A percentile compares a stretch with the other conserved stretches of the same genome.
Evolutionary conservation across 371 early-diverging fungal genomes (phyloP).

Genomic region (Mortierella sp.): DNA sequence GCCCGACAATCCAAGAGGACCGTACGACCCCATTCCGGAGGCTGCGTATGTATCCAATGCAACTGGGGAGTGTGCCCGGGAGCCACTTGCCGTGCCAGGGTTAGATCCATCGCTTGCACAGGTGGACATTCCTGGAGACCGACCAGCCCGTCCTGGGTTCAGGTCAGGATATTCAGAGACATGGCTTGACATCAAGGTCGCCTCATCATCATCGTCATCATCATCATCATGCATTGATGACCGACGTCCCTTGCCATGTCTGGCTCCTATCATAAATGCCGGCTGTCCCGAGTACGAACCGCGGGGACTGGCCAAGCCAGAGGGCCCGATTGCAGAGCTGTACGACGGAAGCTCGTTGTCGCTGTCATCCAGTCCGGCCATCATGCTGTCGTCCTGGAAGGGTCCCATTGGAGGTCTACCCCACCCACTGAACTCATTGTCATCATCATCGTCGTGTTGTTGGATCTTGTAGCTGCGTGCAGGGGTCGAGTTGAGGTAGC

Average conservation of each 20-base stretch:
- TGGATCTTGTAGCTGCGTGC: slow-evolving; percentile 19
- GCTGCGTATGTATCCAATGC: not conserved
- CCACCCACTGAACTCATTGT: slow-evolving; percentile 25
- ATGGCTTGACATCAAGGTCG: not conserved
- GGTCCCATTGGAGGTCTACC: slow-evolving; percentile 37
- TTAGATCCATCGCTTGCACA: slow-evolving; percentile 50
- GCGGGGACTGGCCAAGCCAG: slow-evolving; percentile 35
- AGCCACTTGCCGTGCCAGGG: slow-evolving; percentile 45
- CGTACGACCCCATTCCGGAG: not conserved
- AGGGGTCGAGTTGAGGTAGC: slow-evolving; percentile 15
- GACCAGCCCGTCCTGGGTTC: not conserved
- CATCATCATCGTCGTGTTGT: slow-evolving; percentile 16
- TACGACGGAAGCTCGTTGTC: slow-evolving; percentile 23
- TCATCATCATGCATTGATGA: slow-evolving; percentile 28
- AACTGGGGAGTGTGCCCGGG: slow-evolving; percentile 17
- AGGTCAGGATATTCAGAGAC: slow-evolving; percentile 13
- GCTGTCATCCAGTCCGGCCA: slow-evolving; percentile 11
- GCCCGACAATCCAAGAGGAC: slow-evolving; percentile 13
- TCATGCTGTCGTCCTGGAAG: slow-evolving; percentile 16
- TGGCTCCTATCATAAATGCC: slow-evolving; percentile 14
- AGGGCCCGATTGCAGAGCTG: slow-evolving; percentile 32
- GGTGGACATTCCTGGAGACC: slow-evolving; percentile 43
- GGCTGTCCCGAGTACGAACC: slow-evolving; percentile 21
- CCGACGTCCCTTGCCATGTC: slow-evolving; percentile 26
- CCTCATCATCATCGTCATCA: slow-evolving; percentile 32